Base-by-base conservation (phyloP, 495 filamentous ascomycete genomes). In the Oleoguttula mirabilis region DNA sequence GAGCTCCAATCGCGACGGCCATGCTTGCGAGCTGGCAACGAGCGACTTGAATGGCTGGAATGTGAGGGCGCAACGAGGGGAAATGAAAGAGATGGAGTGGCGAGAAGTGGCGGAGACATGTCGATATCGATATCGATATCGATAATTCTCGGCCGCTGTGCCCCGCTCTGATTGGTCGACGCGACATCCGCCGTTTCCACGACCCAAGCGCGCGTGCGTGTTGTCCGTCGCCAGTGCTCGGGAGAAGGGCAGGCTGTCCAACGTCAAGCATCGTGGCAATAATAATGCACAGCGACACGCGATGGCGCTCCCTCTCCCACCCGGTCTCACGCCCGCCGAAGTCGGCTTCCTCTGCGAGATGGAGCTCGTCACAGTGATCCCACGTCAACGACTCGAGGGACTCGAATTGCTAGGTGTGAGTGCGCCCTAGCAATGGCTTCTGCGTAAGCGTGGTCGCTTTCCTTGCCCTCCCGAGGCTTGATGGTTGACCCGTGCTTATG, bases 261-360 rank as follows among this genome's bases (percentile, higher is more conserved):
- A n/a, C n/a, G n/a, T n/a, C n/a, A n/a, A n/a, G n/a, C n/a, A n/a
- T n/a, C n/a, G n/a, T 28, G 25, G 7, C 25, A n/a, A 31, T 48
- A 36, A 36, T 28, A 31, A 51, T 51, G 47, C 42, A 44, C 47
- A 36, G 24, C 27, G 34, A 46, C 22, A 44, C 23, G 55, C 16
- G 45, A 94, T 94, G 87, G 87, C 86, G 22, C 76, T 88, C 41
- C 82, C 82, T 40, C 67, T 88, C 25, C 82, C 80, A 20, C 74
- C 80, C 47, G 86, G 86, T 64, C 75, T 94, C 17, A 84, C 82
- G 43, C 85, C 88, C 43, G 66, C 80, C 49, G 90, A 98, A 66
- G 80, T 94, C 32, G 83, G 86, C 54, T 98, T 96, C 61, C 72
- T 95, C 33, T 92, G 88, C 61, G 90, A 98, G 65, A 94, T 94